phyloP scores from a whole-genome alignment of 2,329 filamentous ascomycete genomes.

The Nannizzia gypsea region DNA sequence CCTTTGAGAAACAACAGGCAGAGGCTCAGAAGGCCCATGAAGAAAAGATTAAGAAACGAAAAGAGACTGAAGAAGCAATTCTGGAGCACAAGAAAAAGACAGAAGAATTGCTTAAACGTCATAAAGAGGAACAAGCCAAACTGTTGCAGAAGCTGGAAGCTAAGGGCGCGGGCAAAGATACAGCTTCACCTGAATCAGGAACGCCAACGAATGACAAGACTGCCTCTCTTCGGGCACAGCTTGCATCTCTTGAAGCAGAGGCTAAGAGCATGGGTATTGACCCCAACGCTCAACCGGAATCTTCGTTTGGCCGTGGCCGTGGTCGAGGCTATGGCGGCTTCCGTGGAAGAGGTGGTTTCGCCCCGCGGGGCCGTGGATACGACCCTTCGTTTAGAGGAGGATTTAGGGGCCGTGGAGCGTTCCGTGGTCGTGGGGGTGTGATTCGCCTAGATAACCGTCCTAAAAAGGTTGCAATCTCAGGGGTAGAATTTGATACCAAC shows the following conservation, averaged over 20 bases:
- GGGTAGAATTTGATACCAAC: constrained; percentile 36
- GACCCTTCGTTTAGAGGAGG: constrained; percentile 28
- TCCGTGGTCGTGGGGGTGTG: constrained; percentile 37
- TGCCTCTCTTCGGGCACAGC: constrained; percentile 41
- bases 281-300: constrained; percentile 26
- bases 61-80: constrained; percentile 41
- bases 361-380: constrained; percentile 26
- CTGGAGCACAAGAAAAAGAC: constrained; percentile 44
- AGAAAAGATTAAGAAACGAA: constrained; percentile 40
- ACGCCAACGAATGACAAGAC: constrained; percentile 34
- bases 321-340: constrained; percentile 23
- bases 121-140: constrained; percentile 43
- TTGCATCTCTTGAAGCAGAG: constrained; percentile 45
- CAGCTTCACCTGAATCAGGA: constrained; percentile 19
- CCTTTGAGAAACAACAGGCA: constrained; percentile 43
- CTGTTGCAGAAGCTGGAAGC: constrained; percentile 39
- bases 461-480: constrained; percentile 41
- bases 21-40: constrained; percentile 47
- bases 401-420: constrained; percentile 34
- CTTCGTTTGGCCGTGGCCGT: constrained; percentile 16
- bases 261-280: constrained; percentile 44
- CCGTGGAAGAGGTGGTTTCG: constrained; percentile 22
- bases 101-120: constrained; percentile 40
- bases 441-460: constrained; percentile 49
- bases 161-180: constrained; percentile 24